Base-by-base conservation (phyloP, 805 yeast genomes). In the Myxozyma nipponensis region DNA sequence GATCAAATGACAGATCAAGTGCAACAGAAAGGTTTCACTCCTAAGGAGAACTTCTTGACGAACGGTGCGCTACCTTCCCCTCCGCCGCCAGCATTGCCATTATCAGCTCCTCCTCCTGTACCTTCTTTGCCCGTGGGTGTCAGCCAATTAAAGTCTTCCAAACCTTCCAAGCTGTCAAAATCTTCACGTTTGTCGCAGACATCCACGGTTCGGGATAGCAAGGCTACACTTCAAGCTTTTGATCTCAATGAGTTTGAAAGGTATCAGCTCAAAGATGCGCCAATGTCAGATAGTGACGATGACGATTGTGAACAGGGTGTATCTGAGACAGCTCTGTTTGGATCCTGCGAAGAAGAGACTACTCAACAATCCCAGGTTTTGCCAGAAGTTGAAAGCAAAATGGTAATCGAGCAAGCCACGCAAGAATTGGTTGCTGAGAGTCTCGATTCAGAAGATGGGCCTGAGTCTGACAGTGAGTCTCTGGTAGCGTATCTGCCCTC, bases 141-240 rank as follows among this genome's bases (percentile, higher is more conserved):
- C 15, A 28, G 13, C 32, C 7, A 7, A 13, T 6, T 35, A 13
- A 26, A 22, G 9, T n/a, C 6, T 4, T 34, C 46, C 13, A 19
- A 34, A 13, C 15, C 35, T 18, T 43, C 46, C 25, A 21, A 40
- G 26, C 36, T 32, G 28, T 21, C 49, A 35, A n/a, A 35, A 18
- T 35, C 50, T 34, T 42, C 45, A 10, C 19, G 17, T 15, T 19
- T 34, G 10, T 42, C 46, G 2, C 37, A 40, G 13, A n/a, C 50
- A 13, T 50, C 54, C 18, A 50, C 54, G 15, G 42, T 44, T 6
- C 44, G 52, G 2, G 56, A 48, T 23, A 52, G 56, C 45, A 46
- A 47, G 28, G 40, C 44, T 6, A 52, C 56, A 15, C 32, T 52
- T 7, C 34, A 32, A 34, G 26, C 21, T 4, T 37, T 40, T n/a